phyloP scores from a whole-genome alignment of 2,329 filamentous ascomycete species.

The Stachybotrys chlorohalonatus region DNA sequence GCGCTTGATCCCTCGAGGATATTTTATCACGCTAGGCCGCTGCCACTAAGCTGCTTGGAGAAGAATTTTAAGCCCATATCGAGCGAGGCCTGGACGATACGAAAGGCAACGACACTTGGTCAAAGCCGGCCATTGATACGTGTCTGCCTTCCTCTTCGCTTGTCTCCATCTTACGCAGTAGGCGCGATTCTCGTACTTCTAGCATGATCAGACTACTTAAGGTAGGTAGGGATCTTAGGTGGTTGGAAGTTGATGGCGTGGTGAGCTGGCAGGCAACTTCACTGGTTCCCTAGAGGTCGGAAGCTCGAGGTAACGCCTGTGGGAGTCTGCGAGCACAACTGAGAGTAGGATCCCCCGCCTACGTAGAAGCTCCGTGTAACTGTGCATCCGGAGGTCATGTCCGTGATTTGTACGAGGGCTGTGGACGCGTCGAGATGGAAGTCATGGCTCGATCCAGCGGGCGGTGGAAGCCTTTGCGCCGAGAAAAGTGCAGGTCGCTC shows the following conservation, averaged over 20 bases:
- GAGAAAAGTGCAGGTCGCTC: background rate
- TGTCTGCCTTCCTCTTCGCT: no score
- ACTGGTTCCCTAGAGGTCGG: background rate
- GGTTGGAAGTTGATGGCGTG: background rate
- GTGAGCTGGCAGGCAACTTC: background rate
- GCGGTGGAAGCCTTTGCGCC: background rate
- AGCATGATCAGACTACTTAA: background rate
- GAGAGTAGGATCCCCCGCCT: background rate
- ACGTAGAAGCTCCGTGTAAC: background rate
- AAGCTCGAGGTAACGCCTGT: background rate
- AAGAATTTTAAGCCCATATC: no score
- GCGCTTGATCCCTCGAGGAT: no score
- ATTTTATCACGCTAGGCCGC: no score
- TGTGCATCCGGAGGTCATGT: background rate
- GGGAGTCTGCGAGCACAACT: background rate
- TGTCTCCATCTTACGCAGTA: no score
- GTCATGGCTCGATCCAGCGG: no score
- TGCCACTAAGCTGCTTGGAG: no score
- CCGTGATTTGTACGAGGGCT: background rate
- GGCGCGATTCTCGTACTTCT: no score
- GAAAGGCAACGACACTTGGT: no score
- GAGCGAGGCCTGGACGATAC: no score
- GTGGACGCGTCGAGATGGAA: background rate
- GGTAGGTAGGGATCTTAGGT: background rate
- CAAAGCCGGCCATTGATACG: no score